Evolutionary conservation across 768 basidiomycete genomes (phyloP), one percentile per base, ranked within the genome.

Genomic region (Lentinula sp.): DNA sequence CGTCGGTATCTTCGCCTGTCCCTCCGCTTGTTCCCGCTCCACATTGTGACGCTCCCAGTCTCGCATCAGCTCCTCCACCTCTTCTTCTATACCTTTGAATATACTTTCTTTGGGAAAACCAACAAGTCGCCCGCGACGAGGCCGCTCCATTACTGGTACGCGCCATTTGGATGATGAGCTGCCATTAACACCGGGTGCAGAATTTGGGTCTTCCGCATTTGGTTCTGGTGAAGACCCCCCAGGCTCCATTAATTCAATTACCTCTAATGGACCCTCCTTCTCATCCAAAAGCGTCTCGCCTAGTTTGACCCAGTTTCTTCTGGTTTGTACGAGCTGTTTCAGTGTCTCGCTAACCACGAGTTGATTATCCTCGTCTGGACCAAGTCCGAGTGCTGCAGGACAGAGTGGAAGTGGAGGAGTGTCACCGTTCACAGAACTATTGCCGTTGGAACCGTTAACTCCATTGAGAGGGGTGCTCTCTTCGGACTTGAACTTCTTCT

Each of bases 81-180:
- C 85, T 60, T 88, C 86, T 4, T 90, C 87, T 54, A 93, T 72
- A 20, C 88, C 94, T 56, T 81, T 80, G 71, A 84, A 98, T 10
- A 95, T 74, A 69, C 89, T 93, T 74, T 74, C 78, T 72, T 77
- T 73, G 2, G 93, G 93, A 16, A 95, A 76, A n/a, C 90, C 91
- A 76, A 82, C 90, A 67, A 90, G 85, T 65, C 86, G 75, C 52
- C 93, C 89, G 0, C 87, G 86, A 50, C 70, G 73, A 16, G 55
- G 55, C 23, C 55, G 55, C 15, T 56, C 55, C 41, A 28, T 43
- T 18, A 48, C n/a, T 13, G 55, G 41, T 2, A 20, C 41, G 13
- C 7, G 23, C 37, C 55, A 56, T 28, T 56, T 56, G 0, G 41
- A 56, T 13, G 55, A 41, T 3, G 55, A 56, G 41, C 41, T 33